Base-by-base conservation (phyloP, 2,329 filamentous ascomycete genomes). In the Trichoderma pleuroti region DNA sequence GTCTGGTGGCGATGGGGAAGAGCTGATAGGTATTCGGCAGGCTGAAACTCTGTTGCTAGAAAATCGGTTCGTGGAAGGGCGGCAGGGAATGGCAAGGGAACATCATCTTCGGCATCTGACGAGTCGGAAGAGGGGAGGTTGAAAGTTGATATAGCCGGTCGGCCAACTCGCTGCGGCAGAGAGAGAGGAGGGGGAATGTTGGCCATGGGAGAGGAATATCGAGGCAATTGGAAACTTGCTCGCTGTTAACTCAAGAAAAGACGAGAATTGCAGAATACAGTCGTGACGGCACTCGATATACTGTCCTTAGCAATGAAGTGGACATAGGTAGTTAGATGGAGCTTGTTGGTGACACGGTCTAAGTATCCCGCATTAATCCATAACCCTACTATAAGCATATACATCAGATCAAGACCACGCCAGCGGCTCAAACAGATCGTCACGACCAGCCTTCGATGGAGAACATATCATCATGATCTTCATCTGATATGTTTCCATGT, bases 1-100 rank as follows among this genome's bases (percentile, higher is more conserved):
- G 95, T 98, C 80, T 99, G 96, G 80, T 99, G 96, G 1, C 96
- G 92, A 78, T 96, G 90, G 24, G 90, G 89, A 1, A 97, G 86
- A 1, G 92, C 91, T 9, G 81, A 94, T 60, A 99, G 91, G 80
- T 98, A 99, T 2, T 84, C 84, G 2, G 92, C 88, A 0, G 97
- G 91, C 73, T 93, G 89, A 81, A 99, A 99, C 74, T 89, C 81
- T 4, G 89, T 86, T 2, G 88, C 83, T 8, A 97, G 87, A 82
- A 99, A 99, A 77, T 96, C 93, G 71, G 86, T 84, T 71, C 96
- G 92, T 2, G 93, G 88, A 18, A 99, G 89, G 4, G 94, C 93
- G 49, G 90, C 87, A 1, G 96, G 96, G 82, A 97, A 98, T 14
- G 96, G 96, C 6, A 98, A 89, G 24, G 90, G 90, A 76, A 88